Percentiles rank a stretch among this genome's conserved stretches.
phyloP scores from a whole-genome alignment of 2,329 filamentous ascomycete species.

The Tothia fuscella region DNA sequence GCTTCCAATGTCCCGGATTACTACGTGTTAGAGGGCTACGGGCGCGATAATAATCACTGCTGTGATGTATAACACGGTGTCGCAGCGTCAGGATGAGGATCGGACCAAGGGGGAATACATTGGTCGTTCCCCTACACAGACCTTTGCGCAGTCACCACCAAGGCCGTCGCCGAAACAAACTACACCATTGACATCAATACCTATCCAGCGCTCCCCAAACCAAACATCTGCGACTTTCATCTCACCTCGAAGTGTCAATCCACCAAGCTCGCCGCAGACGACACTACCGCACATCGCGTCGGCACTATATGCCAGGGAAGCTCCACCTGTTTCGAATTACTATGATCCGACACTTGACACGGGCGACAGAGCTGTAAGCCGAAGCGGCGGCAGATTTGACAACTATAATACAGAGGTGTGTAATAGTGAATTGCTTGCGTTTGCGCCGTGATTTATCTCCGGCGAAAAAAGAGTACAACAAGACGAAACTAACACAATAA shows the following conservation, averaged over 20 bases:
- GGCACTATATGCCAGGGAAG: conserved; percentile 27
- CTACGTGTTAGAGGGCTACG: no score
- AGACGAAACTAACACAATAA: no score
- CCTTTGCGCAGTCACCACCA: conserved; percentile 14
- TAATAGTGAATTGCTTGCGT: no score
- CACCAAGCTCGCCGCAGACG: conserved; percentile 25
- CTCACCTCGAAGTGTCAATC: conserved; percentile 17
- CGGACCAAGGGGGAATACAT: neutral
- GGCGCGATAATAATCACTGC: no score
- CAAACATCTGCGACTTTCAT: conserved; percentile 6
- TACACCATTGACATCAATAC: conserved; percentile 16
- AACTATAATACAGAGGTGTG: neutral
- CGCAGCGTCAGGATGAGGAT: no score
- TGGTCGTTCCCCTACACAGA: neutral
- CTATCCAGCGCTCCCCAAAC: conserved; percentile 18
- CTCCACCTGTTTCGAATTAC: conserved; percentile 30
- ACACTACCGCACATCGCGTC: conserved; percentile 28
- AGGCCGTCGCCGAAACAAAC: neutral
- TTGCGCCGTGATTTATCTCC: no score
- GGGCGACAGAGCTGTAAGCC: conserved; percentile 23
- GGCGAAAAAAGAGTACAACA: no score
- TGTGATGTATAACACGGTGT: no score
- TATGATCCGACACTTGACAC: conserved; percentile 39
- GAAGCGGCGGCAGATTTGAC: conserved; percentile 23
- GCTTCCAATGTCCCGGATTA: no score